A percentile compares a stretch with the other conserved stretches of the same genome.
Conservation (phyloP, 768 basidiomycete genomes). For the Russula griseocarnosa region DNA sequence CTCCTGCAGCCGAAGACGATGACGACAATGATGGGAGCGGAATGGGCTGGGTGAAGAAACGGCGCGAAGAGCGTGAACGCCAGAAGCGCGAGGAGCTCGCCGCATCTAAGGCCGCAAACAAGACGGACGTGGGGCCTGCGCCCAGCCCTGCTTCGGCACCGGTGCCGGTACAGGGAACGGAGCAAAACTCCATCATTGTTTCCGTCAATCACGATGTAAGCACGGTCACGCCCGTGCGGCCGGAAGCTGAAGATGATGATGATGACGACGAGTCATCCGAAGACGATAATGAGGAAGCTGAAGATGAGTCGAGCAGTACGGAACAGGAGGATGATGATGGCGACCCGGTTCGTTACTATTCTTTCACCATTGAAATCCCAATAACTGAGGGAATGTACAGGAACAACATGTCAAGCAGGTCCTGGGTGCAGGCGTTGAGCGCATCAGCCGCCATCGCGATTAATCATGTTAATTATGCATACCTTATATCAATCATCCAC, state of each 20-base stretch:
- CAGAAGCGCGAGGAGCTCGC: constrained; percentile 40
- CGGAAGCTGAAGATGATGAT: constrained; percentile 29
- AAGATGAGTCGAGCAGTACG: constrained; percentile 23
- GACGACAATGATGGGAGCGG: constrained; percentile 79
- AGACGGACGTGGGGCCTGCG: constrained; percentile 25
- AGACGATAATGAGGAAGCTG: constrained; percentile 22
- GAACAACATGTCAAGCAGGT: constrained; percentile 24
- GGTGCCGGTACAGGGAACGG: background rate
- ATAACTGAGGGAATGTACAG: constrained; percentile 11
- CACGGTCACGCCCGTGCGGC: constrained; percentile 5
- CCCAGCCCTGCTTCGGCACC: background rate
- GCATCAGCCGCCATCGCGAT: constrained; percentile 28
- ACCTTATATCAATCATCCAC: constrained; percentile 7
- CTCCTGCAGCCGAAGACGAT: constrained; percentile 27
- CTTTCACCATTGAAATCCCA: background rate
- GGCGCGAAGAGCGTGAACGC: constrained; percentile 54
- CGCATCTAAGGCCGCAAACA: constrained; percentile 32
- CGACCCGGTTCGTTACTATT: constrained; percentile 33
- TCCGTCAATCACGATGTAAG: constrained; percentile 1
- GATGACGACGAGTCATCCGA: constrained; percentile 33
- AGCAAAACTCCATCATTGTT: background rate
- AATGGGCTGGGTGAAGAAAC: constrained; percentile 70
- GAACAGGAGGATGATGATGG: constrained; percentile 31
- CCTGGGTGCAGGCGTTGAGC: constrained; percentile 28
- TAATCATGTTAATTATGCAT: constrained; percentile 20